Base-by-base conservation (phyloP, 257 asterid genomes). In the Capsicum chinense region DNA sequence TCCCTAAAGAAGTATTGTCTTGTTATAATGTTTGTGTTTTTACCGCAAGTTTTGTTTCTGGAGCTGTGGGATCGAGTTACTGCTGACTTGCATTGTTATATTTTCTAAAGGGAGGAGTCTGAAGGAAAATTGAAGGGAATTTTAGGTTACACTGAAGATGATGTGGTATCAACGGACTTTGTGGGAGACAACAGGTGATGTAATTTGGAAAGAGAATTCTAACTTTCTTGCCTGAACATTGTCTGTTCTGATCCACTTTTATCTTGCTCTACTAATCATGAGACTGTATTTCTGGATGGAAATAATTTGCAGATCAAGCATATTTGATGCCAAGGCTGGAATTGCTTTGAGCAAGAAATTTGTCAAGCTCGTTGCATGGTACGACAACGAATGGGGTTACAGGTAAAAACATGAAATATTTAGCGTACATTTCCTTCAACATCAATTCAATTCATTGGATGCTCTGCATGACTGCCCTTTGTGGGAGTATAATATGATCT, bases 321-420 rank as follows among this genome's bases (percentile, higher is more conserved):
- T 95, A 68, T 95, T 95, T 17, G 98, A 95, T 80, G 97, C 98
- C 71, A 92, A 95, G 91, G 98, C 98, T 10, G 98, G 98, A 60
- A 95, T 95, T 89, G 98, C 95, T 83, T 85, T 95, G 90, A 95
- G 84, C 74, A 86, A 90, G 42, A 89, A 84, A 58, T 95, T 95
- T 83, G 93, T 92, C 60, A 95, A 95, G 87, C 88, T 95, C 47
- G 97, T 95, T 50, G 83, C 97, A 56, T 95, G 98, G 98, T 95
- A 95, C 52, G 98, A 95, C 88, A 95, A 95, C 2, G 98, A 95
- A 86, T 93, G 97, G 97, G 98, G 97, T 85, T 93, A 93, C 97
- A 93, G 97, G 98, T 94, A 81, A 86, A 63, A 39, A 15, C 26
- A 54, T 33, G 26, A 63, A 42, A 9, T 11, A 15, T 6, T 11